phyloP scores from a whole-genome alignment of 106 monocot species.

The Allium sativum region DNA sequence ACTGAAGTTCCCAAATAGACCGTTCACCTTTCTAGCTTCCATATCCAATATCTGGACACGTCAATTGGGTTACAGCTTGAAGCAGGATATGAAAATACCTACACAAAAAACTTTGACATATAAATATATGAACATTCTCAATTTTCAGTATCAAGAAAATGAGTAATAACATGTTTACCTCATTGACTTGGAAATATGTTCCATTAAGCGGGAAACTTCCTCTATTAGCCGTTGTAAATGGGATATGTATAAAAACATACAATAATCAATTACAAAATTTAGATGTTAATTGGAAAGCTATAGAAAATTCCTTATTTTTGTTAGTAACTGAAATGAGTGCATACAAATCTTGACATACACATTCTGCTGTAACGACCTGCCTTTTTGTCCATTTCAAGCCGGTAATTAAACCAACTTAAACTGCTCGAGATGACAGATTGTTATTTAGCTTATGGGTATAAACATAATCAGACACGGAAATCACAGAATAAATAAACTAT shows the following conservation, averaged over 20 bases:
- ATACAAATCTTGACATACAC: too few relatives aligned
- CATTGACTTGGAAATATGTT: conserved; percentile 28
- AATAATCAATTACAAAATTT: background rate
- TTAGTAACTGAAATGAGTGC: too few relatives aligned
- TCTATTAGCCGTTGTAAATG: conserved; percentile 22
- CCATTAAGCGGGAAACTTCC: conserved; percentile 29
- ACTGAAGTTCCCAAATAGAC: conserved; percentile 32
- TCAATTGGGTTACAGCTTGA: conserved; percentile 38
- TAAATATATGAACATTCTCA: background rate
- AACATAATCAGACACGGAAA: too few relatives aligned
- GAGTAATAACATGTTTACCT: conserved; percentile 9
- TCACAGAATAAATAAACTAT: too few relatives aligned
- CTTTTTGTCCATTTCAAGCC: too few relatives aligned
- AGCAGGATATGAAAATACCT: conserved; percentile 55
- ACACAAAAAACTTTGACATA: background rate
- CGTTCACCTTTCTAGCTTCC: conserved; percentile 44
- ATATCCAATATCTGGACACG: conserved; percentile 37
- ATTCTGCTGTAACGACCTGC: too few relatives aligned
- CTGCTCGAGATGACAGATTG: too few relatives aligned
- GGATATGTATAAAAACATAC: conserved; percentile 11
- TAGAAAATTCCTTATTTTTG: too few relatives aligned
- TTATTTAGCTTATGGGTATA: too few relatives aligned
- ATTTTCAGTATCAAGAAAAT: background rate
- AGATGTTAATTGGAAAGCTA: too few relatives aligned
- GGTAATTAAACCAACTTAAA: too few relatives aligned